Evolutionary conservation across 352 stramenopile genomes (phyloP).

Genomic region (Aphanomyces astaci): DNA sequence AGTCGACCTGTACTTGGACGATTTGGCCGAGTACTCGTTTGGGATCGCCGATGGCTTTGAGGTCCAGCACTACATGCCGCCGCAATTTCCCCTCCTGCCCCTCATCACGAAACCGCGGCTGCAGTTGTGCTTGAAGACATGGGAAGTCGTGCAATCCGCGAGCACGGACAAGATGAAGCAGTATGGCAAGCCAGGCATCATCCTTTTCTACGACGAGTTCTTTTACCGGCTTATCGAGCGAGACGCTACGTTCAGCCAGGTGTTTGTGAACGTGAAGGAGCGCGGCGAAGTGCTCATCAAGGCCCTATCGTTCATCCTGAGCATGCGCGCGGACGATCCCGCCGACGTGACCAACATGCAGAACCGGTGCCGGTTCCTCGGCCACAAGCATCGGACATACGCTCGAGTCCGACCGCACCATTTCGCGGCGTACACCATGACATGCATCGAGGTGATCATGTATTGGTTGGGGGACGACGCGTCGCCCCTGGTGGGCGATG

Average conservation of each 20-base stretch:
- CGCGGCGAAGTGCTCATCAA: slow-evolving; percentile 23
- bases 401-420: slow-evolving; percentile 16
- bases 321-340: background rate
- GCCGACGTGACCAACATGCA: slow-evolving; percentile 5
- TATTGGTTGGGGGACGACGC: slow-evolving; percentile 21
- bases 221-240: slow-evolving; percentile 20
- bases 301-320: slow-evolving; percentile 13
- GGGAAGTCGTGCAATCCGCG: slow-evolving; percentile 15
- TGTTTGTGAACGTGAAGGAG: slow-evolving; percentile 16
- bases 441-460: slow-evolving; percentile 20
- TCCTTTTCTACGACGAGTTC: slow-evolving; percentile 24
- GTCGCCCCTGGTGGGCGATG: slow-evolving; percentile 7
- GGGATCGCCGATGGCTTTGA: slow-evolving; percentile 10
- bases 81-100: slow-evolving; percentile 19
- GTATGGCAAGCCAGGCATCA: slow-evolving; percentile 21
- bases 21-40: slow-evolving; percentile 12
- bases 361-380: slow-evolving; percentile 19
- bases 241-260: slow-evolving; percentile 3
- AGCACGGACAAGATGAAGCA: slow-evolving; percentile 22
- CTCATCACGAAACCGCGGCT: background rate
- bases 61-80: slow-evolving; percentile 23
- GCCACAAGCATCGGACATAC: slow-evolving; percentile 14
- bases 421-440: slow-evolving; percentile 16
- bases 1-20: background rate
- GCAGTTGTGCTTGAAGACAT: background rate